Percentiles rank a stretch among this genome's conserved stretches.
Conservation (phyloP, 768 basidiomycete species). For the Termitomyces sp. region DNA sequence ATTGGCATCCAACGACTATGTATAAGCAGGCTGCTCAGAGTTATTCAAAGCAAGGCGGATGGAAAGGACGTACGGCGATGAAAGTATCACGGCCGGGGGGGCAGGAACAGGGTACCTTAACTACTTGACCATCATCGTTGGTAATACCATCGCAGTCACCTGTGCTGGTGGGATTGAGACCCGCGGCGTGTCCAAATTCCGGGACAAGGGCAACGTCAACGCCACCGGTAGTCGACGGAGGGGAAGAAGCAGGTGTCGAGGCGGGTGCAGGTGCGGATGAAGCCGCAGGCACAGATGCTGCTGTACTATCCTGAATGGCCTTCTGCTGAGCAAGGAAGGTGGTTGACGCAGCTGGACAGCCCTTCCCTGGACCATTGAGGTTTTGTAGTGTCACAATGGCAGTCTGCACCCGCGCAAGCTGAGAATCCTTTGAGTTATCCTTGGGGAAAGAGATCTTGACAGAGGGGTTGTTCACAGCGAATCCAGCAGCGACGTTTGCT, state of each 20-base stretch:
- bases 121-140: conserved; percentile 47
- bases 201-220: conserved; percentile 56
- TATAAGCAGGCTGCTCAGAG: background rate
- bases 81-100: conserved; percentile 54
- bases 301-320: conserved; percentile 32
- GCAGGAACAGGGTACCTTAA: conserved; percentile 66
- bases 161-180: conserved; percentile 61
- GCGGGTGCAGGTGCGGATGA: conserved; percentile 18
- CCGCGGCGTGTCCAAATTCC: conserved; percentile 49
- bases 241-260: conserved; percentile 17
- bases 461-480: conserved; percentile 61
- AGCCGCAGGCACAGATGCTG: conserved; percentile 16
- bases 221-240: conserved; percentile 26
- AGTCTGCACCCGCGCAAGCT: conserved; percentile 54
- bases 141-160: conserved; percentile 69
- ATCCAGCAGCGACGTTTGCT: conserved; percentile 56
- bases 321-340: conserved; percentile 49
- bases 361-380: conserved; percentile 59
- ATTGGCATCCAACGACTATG: conserved; percentile 46
- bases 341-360: conserved; percentile 64
- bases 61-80: conserved; percentile 34
- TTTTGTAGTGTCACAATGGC: conserved; percentile 70
- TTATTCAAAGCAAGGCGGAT: no score
- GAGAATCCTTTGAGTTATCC: conserved; percentile 47
- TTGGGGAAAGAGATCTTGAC: conserved; percentile 63